These are phyloP conservation scores for Chaetomiaceae sp. DNA, from an alignment of 2,329 filamentous ascomycete genomes.

Conservation along the genomic window DNA sequence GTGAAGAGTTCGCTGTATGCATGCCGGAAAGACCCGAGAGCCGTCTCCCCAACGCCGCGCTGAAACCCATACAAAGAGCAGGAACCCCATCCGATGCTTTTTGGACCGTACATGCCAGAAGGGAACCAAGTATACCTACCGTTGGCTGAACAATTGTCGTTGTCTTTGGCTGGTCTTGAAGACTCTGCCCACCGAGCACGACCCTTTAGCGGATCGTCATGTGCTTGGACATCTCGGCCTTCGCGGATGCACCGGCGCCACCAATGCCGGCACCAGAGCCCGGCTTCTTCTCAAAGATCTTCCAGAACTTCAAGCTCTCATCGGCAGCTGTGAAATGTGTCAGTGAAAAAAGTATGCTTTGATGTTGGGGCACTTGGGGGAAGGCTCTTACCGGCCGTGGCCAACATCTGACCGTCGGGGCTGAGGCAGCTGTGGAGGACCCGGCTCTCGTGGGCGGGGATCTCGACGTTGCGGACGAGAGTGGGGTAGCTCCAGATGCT, in stretches of 20 bases:
- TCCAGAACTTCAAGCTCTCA: constrained; percentile 99
- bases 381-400: constrained; percentile 74
- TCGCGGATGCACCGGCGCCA: constrained; percentile 64
- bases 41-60: constrained; percentile 49
- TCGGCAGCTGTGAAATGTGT: constrained; percentile 63
- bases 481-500: constrained; percentile 99
- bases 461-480: constrained; percentile 94
- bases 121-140: constrained; percentile 44
- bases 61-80: constrained; percentile 39
- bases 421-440: constrained; percentile 96
- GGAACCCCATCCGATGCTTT: constrained; percentile 37
- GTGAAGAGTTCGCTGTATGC: constrained; percentile 16
- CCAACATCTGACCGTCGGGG: constrained; percentile 96
- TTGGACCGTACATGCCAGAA: constrained; percentile 34
- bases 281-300: constrained; percentile 98
- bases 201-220: constrained; percentile 76
- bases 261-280: constrained; percentile 63
- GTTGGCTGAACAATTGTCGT: constrained; percentile 30
- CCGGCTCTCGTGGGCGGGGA: constrained; percentile 93
- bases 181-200: background rate
- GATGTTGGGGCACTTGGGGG: constrained; percentile 13
- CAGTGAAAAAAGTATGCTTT: background rate
- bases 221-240: constrained; percentile 85
- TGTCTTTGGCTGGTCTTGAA: constrained; percentile 12
- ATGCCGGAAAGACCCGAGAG: constrained; percentile 17